Evolutionary conservation across 2,329 filamentous ascomycete species (phyloP).

Genomic region (Zymoseptoria brevis): DNA sequence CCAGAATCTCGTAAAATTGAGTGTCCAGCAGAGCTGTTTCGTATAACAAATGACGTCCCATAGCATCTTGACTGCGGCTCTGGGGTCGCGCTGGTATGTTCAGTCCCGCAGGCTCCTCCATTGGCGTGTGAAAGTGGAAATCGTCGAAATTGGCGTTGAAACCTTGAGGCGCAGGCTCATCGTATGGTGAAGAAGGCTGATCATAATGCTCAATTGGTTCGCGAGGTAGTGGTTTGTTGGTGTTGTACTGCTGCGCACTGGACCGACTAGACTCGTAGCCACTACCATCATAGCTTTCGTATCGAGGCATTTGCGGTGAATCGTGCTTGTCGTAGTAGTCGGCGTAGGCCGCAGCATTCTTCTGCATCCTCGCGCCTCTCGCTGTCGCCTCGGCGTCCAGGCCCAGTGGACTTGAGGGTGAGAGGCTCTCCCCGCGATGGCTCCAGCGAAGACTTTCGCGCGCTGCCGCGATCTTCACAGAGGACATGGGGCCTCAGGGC

Average conservation of each 20-base stretch:
- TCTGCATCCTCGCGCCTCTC: neutral
- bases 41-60: conserved; percentile 84
- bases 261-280: conserved; percentile 12
- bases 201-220: conserved; percentile 15
- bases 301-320: conserved; percentile 12
- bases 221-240: conserved; percentile 4
- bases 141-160: conserved; percentile 15
- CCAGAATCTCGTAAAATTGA: conserved; percentile 73
- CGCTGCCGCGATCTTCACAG: conserved; percentile 17
- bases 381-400: neutral
- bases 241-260: conserved; percentile 7
- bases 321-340: conserved; percentile 15
- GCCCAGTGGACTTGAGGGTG: neutral
- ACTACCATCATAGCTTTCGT: conserved; percentile 25
- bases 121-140: conserved; percentile 17
- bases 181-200: conserved; percentile 14
- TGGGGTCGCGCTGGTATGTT: conserved; percentile 19
- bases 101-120: conserved; percentile 22
- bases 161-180: conserved; percentile 6
- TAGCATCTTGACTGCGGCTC: conserved; percentile 40
- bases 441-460: conserved; percentile 17
- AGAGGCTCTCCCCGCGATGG: conserved; percentile 8
- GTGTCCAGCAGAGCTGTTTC: conserved; percentile 91
- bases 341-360: conserved; percentile 6
- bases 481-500: conserved; percentile 13